Evolutionary conservation across 139 green algal genomes (phyloP).

Genomic region (Chlorella sp.): DNA sequence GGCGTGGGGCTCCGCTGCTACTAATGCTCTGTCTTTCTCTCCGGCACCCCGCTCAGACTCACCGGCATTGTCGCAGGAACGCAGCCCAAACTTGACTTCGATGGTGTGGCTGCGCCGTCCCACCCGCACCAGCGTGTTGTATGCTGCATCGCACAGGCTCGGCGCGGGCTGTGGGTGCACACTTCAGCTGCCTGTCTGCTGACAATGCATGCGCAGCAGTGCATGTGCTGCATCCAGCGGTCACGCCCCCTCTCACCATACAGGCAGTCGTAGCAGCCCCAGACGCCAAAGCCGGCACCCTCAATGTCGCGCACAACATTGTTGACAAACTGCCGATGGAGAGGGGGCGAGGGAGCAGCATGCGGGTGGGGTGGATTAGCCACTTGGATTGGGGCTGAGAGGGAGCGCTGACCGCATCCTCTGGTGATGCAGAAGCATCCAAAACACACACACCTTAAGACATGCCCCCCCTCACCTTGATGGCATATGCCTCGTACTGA

Average conservation of each 20-base stretch:
- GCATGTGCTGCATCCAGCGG: too few relatives aligned
- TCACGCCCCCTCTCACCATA: too few relatives aligned
- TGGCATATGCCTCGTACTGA: constrained; percentile 28
- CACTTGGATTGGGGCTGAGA: not conserved
- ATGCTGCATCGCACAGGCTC: not conserved
- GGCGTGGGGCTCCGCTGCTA: too few relatives aligned
- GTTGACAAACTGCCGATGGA: constrained; percentile 1
- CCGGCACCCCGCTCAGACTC: too few relatives aligned
- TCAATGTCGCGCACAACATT: not conserved
- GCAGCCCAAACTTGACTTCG: not conserved
- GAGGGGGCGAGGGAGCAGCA: not conserved
- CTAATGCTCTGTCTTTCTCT: too few relatives aligned
- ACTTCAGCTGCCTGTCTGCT: too few relatives aligned
- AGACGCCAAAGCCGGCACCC: constrained; percentile 11
- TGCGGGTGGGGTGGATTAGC: not conserved
- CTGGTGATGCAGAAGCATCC: too few relatives aligned
- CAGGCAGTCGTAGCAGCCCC: constrained; percentile 35
- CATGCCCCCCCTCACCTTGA: not conserved
- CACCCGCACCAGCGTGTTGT: constrained; percentile 18
- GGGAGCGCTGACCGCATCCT: too few relatives aligned
- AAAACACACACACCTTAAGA: not conserved
- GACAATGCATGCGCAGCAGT: too few relatives aligned
- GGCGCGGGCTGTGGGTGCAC: too few relatives aligned
- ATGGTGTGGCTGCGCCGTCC: not conserved
- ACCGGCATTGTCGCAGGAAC: not conserved